Conservation (phyloP, 2,329 filamentous ascomycete genomes). For the Pyricularia pennisetigena region DNA sequence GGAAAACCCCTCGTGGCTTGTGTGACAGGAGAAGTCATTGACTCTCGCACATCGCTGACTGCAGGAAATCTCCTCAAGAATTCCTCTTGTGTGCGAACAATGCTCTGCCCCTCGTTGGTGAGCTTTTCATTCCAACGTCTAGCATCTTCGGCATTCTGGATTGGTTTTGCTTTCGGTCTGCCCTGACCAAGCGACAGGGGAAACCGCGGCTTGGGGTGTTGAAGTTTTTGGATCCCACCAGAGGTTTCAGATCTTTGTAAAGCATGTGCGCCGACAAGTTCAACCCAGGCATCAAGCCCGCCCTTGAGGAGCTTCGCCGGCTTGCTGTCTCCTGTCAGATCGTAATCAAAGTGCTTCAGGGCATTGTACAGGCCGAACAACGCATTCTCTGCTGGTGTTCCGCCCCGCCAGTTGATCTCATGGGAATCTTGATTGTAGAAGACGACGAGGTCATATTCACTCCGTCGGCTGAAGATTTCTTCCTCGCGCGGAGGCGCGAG, state of each 20-base stretch:
- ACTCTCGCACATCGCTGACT: constrained; percentile 49
- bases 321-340: constrained; percentile 20
- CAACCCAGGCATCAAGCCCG: constrained; percentile 77
- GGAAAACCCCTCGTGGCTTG: constrained; percentile 9
- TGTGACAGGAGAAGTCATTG: constrained; percentile 38
- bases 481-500: constrained; percentile 67
- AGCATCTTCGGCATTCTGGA: constrained; percentile 68
- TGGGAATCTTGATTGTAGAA: constrained; percentile 72
- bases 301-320: constrained; percentile 71
- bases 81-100: constrained; percentile 67
- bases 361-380: constrained; percentile 69
- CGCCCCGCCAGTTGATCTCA: constrained; percentile 33
- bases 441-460: constrained; percentile 77
- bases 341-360: constrained; percentile 70
- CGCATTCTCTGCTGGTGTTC: constrained; percentile 29
- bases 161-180: constrained; percentile 39
- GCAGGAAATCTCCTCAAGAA: constrained; percentile 77
- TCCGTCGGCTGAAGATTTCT: constrained; percentile 57
- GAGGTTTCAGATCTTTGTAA: constrained; percentile 31
- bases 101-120: constrained; percentile 37
- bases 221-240: constrained; percentile 9
- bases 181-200: constrained; percentile 12
- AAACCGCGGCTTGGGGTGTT: constrained; percentile 17
- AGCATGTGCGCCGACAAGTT: constrained; percentile 65
- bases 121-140: constrained; percentile 71